A percentile compares a stretch with the other conserved stretches of the same genome.
Evolutionary conservation across 306 rosid genomes (phyloP).

Genomic region (Luffa acutangula): DNA sequence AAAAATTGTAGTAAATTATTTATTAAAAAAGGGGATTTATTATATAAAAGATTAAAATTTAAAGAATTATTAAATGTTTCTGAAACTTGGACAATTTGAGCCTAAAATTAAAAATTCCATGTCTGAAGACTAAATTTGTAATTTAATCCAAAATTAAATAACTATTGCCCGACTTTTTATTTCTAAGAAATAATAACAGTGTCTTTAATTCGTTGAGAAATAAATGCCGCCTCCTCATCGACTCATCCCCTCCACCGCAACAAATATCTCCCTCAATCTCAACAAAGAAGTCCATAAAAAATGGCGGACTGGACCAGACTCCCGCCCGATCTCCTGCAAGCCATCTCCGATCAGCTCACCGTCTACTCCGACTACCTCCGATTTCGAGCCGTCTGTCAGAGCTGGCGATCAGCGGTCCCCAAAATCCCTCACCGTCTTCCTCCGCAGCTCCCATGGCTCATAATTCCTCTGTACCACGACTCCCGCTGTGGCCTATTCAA

Average conservation of each 20-base stretch:
- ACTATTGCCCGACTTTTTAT: no score
- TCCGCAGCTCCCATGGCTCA: slow-evolving; percentile 61
- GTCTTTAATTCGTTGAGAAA: neutral
- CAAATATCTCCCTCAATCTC: neutral
- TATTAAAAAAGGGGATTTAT: no score
- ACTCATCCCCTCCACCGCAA: neutral
- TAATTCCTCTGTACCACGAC: slow-evolving; percentile 34
- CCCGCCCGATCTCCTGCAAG: slow-evolving; percentile 40
- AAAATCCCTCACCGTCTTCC: slow-evolving; percentile 43
- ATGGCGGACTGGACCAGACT: slow-evolving; percentile 38
- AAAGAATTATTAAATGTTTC: no score
- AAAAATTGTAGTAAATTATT: no score
- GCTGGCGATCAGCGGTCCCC: slow-evolving; percentile 33
- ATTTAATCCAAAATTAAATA: no score
- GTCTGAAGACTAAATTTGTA: no score
- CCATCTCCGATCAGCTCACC: slow-evolving; percentile 23
- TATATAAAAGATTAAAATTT: no score
- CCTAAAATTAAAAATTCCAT: no score
- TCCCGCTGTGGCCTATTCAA: slow-evolving; percentile 39
- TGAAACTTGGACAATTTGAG: no score
- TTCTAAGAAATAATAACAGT: no score
- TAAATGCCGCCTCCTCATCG: neutral
- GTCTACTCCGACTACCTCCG: slow-evolving; percentile 42
- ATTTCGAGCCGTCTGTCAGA: slow-evolving; percentile 36
- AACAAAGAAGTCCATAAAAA: slow-evolving; percentile 13